Percentiles rank a stretch among this genome's conserved stretches.
These are phyloP conservation scores for Pythium dissotocum DNA, from an alignment of 352 stramenopile genomes.

Conservation along the genomic window DNA sequence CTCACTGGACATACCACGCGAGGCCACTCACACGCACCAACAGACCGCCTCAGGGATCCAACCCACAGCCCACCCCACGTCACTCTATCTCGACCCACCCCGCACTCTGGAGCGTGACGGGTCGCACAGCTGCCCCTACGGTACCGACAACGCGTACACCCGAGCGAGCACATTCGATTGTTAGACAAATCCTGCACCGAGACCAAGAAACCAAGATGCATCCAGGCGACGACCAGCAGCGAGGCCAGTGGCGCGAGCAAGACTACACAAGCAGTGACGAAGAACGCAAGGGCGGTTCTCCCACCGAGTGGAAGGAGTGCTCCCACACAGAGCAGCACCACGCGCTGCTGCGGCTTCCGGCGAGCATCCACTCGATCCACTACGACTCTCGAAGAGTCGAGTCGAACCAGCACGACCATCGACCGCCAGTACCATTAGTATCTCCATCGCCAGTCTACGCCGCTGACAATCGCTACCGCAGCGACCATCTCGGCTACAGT, in stretches of 20 bases:
- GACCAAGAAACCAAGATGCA: conserved; percentile 11
- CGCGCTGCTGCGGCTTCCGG: conserved; percentile 4
- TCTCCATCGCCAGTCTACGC: conserved; percentile 7
- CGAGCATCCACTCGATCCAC: conserved; percentile 1
- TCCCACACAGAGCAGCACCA: conserved; percentile 6
- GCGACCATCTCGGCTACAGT: conserved; percentile 6
- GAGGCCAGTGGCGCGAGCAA: conserved; percentile 5
- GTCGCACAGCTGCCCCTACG: not conserved
- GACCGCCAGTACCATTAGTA: not conserved
- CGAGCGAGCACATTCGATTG: not conserved
- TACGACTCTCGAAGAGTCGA: conserved; percentile 19
- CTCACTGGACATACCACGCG: conserved; percentile 21
- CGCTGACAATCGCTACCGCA: not conserved
- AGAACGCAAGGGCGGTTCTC: conserved; percentile 7
- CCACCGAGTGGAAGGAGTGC: conserved; percentile 15
- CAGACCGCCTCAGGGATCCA: not conserved
- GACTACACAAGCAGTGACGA: conserved; percentile 6
- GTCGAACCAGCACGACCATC: conserved; percentile 13
- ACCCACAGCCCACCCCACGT: not conserved
- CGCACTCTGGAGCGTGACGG: not conserved
- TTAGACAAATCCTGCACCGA: not conserved
- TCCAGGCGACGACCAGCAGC: conserved; percentile 5
- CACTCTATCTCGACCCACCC: not conserved
- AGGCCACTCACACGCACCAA: not conserved
- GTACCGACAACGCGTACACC: not conserved